Evolutionary conservation across 1,284 basidiomycete genomes (phyloP).

Genomic region (Pulveroboletus sp.): DNA sequence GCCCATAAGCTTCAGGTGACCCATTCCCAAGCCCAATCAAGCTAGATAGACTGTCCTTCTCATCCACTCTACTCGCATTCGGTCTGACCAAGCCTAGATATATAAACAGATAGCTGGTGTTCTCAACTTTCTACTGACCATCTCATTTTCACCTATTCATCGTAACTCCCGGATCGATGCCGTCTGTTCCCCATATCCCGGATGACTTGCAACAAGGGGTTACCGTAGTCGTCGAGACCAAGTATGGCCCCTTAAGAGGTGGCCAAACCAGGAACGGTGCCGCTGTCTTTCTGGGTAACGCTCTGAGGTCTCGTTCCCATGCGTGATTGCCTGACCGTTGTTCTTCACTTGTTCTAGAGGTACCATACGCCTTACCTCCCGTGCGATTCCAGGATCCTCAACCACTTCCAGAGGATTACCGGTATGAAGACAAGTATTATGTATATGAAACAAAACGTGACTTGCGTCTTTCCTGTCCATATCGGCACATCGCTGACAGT

Average conservation of each 20-base stretch:
- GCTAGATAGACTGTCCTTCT: too few relatives aligned
- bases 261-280: slow-evolving; percentile 60
- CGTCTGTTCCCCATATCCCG: slow-evolving; percentile 42
- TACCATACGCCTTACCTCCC: slow-evolving; percentile 71
- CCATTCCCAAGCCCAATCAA: background rate
- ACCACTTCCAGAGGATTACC: slow-evolving; percentile 52
- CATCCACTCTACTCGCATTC: too few relatives aligned
- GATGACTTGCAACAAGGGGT: slow-evolving; percentile 49
- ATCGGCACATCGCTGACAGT: background rate
- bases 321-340: background rate
- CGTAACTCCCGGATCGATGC: background rate
- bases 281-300: slow-evolving; percentile 61
- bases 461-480: slow-evolving; percentile 21
- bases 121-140: background rate
- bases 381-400: slow-evolving; percentile 63
- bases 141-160: background rate
- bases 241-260: slow-evolving; percentile 57
- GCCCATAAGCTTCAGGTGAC: background rate
- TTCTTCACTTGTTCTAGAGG: slow-evolving; percentile 45
- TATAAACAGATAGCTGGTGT: background rate
- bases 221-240: slow-evolving; percentile 52
- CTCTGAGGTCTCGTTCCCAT: background rate
- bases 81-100: background rate
- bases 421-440: slow-evolving; percentile 63
- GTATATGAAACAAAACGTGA: slow-evolving; percentile 60